A percentile compares a stretch with the other conserved stretches of the same genome.
These are phyloP conservation scores for Venturia aucupariae DNA, from an alignment of 2,329 filamentous ascomycete species.

Conservation along the genomic window DNA sequence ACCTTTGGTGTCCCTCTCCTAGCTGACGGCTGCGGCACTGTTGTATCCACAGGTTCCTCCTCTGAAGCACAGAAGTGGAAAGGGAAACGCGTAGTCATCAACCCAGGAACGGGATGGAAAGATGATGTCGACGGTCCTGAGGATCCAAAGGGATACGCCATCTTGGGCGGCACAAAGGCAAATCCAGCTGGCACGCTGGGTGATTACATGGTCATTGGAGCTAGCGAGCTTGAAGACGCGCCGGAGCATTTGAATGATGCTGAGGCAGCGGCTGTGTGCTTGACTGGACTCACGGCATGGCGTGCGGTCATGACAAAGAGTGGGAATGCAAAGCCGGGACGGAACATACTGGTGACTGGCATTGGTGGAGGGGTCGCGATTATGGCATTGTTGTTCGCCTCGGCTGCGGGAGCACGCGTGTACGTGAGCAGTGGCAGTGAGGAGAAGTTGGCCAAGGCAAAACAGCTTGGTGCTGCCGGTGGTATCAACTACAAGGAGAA, in stretches of 20 bases:
- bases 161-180: slow-evolving; percentile 59
- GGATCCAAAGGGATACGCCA: slow-evolving; percentile 45
- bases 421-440: slow-evolving; percentile 69
- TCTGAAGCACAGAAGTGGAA: slow-evolving; percentile 46
- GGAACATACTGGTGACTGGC: slow-evolving; percentile 77
- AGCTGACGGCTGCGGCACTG: slow-evolving; percentile 71
- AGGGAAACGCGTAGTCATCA: slow-evolving; percentile 65
- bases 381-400: slow-evolving; percentile 69
- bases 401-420: slow-evolving; percentile 64
- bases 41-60: slow-evolving; percentile 50
- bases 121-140: slow-evolving; percentile 66
- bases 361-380: slow-evolving; percentile 90
- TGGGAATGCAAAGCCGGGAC: slow-evolving; percentile 51
- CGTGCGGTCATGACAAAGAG: slow-evolving; percentile 74
- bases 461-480: slow-evolving; percentile 62
- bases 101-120: slow-evolving; percentile 71
- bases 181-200: slow-evolving; percentile 62
- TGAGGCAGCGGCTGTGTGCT: slow-evolving; percentile 75
- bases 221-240: slow-evolving; percentile 64
- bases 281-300: slow-evolving; percentile 84
- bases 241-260: slow-evolving; percentile 61
- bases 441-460: slow-evolving; percentile 67
- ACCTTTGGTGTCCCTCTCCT: slow-evolving; percentile 71
- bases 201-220: slow-evolving; percentile 62
- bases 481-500: slow-evolving; percentile 75